A percentile compares a stretch with the other conserved stretches of the same genome.
These are phyloP conservation scores for Boletus edulis DNA, from an alignment of 768 basidiomycete genomes.

Conservation along the genomic window DNA sequence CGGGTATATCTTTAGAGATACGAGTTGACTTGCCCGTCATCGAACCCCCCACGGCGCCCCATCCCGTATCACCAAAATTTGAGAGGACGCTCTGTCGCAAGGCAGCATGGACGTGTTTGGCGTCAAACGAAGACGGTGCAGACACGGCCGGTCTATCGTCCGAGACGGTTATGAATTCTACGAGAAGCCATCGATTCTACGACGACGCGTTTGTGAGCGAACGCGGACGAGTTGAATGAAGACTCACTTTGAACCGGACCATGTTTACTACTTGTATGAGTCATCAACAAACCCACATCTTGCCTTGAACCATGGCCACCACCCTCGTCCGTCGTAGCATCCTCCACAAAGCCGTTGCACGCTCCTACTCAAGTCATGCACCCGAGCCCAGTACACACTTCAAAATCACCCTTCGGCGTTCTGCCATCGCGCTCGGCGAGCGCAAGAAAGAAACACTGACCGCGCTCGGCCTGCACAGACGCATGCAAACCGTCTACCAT, in stretches of 20 bases:
- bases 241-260: slow-evolving; percentile 66
- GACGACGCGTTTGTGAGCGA: not conserved
- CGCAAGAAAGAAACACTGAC: slow-evolving; percentile 70
- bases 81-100: slow-evolving; percentile 64
- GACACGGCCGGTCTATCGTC: slow-evolving; percentile 9
- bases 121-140: slow-evolving; percentile 39
- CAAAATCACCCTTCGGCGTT: slow-evolving; percentile 87
- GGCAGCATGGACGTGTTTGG: slow-evolving; percentile 67
- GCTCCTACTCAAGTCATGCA: slow-evolving; percentile 6
- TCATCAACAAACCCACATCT: not conserved
- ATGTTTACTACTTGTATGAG: slow-evolving; percentile 29
- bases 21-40: slow-evolving; percentile 52
- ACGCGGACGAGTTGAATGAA: too few species aligned
- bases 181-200: slow-evolving; percentile 86
- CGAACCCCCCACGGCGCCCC: slow-evolving; percentile 75
- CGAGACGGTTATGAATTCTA: slow-evolving; percentile 68
- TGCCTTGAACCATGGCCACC: slow-evolving; percentile 7
- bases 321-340: slow-evolving; percentile 1
- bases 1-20: too few species aligned
- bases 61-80: slow-evolving; percentile 84
- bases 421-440: slow-evolving; percentile 78
- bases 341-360: slow-evolving; percentile 7
- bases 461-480: slow-evolving; percentile 80
- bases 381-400: slow-evolving; percentile 61
- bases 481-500: slow-evolving; percentile 85